Conservation (phyloP, 371 early-diverging fungal species). For the Paraphysoderma sedebokerense region DNA sequence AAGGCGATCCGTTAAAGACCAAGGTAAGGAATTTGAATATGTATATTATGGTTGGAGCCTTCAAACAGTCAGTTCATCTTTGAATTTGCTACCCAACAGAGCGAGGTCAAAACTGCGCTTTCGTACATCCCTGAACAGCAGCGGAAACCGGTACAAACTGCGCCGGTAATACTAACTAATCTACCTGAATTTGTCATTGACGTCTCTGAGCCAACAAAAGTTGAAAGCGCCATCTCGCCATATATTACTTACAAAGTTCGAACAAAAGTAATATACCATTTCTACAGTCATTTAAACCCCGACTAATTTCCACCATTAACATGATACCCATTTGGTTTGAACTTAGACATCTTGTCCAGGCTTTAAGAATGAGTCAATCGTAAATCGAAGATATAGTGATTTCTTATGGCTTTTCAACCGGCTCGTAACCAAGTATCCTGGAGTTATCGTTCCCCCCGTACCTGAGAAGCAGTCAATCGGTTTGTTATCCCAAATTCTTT, state of each 20-base stretch:
- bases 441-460: conserved; percentile 80
- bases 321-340: neutral
- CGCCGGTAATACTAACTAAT: too few relatives aligned
- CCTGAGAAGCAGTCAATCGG: conserved; percentile 85
- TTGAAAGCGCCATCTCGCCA: conserved; percentile 69
- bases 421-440: conserved; percentile 59
- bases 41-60: too few relatives aligned
- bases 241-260: conserved; percentile 75
- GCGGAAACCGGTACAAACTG: too few relatives aligned
- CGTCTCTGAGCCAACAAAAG: conserved; percentile 78
- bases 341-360: conserved; percentile 53
- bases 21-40: too few relatives aligned
- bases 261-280: conserved; percentile 37
- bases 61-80: too few relatives aligned
- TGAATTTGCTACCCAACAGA: too few relatives aligned
- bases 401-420: conserved; percentile 87
- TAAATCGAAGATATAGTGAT: conserved; percentile 76
- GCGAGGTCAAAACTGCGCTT: too few relatives aligned
- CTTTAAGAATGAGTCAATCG: conserved; percentile 56
- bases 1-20: too few relatives aligned
- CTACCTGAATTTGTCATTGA: conserved; percentile 55
- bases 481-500: neutral
- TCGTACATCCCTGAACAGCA: too few relatives aligned
- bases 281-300: neutral
- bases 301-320: neutral